Base-by-base conservation (phyloP, 768 basidiomycete genomes). In the Boletus rufocinnamomeus region DNA sequence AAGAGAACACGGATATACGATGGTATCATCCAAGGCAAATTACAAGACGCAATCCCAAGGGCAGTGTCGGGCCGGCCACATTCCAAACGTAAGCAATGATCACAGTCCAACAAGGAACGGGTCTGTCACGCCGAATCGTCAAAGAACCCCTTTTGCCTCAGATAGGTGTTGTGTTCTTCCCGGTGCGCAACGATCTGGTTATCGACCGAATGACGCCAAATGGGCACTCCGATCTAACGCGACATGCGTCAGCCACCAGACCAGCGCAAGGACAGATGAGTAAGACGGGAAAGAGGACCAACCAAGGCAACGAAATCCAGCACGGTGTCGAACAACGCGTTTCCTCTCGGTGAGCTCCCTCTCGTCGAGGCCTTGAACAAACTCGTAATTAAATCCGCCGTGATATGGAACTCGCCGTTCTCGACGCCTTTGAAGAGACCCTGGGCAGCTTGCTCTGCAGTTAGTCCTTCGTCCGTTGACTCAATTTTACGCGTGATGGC, bases 401-500 rank as follows among this genome's bases (percentile, higher is more conserved):
- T 85, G 57, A 94, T 93, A 59, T 95, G 89, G 54, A 82, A 84
- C 6, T 90, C 75, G 27, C 87, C 87, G 23, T 77, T 81, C 63
- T 84, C 78, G 13, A 95, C 80, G 27, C 92, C 92, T 87, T 79
- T 77, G 43, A 88, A 77, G 28, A 95, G 66, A 6, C 73, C 75
- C 28, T 70, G 63, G 0, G 91, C 91, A 34, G 86, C 86, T 41
- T 79, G 75, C 34, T 89, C 89, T 0, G 91, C 77, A 4, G 83
- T 82, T 56, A 84, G 58, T 0, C 86, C 85, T 28, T 77, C 79
- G 67, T 94, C 93, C 0, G 79, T 74, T 40, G 83, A 87, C 69
- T 95, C 95, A 44, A 97, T 87, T 62, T 87, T 85, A 51, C 80
- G 79, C 11, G 85, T 85, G 58, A 96, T 80, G 30, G 77, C 78